phyloP scores from a whole-genome alignment of 257 asterid genomes.

The Capsicum pubescens region DNA sequence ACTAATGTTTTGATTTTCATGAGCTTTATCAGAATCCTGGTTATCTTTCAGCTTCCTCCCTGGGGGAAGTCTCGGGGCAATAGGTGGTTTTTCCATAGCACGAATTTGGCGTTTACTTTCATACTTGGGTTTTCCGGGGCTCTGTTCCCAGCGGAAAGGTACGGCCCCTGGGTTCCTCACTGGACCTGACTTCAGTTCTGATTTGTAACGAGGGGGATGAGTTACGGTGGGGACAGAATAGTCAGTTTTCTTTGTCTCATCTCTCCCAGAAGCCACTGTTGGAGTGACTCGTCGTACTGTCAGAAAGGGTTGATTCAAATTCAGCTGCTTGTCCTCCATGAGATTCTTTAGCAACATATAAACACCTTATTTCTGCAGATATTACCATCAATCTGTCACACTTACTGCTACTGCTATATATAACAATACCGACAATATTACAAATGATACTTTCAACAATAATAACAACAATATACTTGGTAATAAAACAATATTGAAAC shows the following conservation, averaged over 20 bases:
- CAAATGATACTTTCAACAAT: background rate
- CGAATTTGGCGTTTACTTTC: conserved; percentile 34
- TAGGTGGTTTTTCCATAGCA: conserved; percentile 39
- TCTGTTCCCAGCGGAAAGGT: conserved; percentile 83
- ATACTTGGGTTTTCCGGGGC: conserved; percentile 76
- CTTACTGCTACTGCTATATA: background rate
- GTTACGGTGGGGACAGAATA: conserved; percentile 31
- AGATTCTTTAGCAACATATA: conserved; percentile 42
- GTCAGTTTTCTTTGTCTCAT: conserved; percentile 35
- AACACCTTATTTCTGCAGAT: conserved; percentile 36
- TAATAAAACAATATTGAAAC: background rate
- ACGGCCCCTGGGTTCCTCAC: conserved; percentile 66
- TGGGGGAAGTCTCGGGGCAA: conserved; percentile 76
- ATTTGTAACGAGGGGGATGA: conserved; percentile 50
- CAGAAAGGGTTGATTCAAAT: conserved; percentile 53
- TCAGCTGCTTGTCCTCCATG: conserved; percentile 63
- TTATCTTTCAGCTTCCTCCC: conserved; percentile 48
- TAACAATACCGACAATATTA: background rate
- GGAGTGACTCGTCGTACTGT: conserved; percentile 54
- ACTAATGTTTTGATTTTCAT: conserved; percentile 25
- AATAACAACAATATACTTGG: background rate
- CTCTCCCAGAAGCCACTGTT: conserved; percentile 34
- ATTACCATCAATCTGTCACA: conserved; percentile 25
- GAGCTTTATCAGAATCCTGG: conserved; percentile 39
- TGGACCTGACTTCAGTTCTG: conserved; percentile 84